Conservation (phyloP, 805 yeast species). For the Teunomyces kruisii region DNA sequence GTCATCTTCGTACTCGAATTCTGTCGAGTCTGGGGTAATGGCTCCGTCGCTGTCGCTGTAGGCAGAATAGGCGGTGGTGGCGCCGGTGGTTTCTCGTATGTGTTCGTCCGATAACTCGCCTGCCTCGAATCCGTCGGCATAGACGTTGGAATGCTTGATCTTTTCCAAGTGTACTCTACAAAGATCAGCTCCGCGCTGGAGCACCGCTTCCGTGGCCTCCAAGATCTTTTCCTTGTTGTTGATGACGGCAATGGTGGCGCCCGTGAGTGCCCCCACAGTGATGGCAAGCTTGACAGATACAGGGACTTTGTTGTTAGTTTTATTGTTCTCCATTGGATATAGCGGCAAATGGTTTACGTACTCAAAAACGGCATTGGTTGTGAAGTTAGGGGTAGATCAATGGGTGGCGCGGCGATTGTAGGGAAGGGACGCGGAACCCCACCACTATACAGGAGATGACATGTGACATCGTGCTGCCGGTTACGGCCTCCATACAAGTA, state of each 20-base stretch:
- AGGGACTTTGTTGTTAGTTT: slow-evolving; percentile 24
- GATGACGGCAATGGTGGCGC: slow-evolving; percentile 33
- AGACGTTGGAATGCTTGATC: slow-evolving; percentile 15
- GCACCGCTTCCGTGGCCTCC: slow-evolving; percentile 27
- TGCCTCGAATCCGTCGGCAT: slow-evolving; percentile 18
- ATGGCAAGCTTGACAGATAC: slow-evolving; percentile 32
- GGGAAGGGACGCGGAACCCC: not conserved
- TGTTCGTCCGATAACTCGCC: slow-evolving; percentile 6
- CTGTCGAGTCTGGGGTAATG: slow-evolving; percentile 1
- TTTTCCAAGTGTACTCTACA: slow-evolving; percentile 19
- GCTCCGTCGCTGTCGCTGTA: slow-evolving; percentile 1
- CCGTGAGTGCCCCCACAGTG: slow-evolving; percentile 32
- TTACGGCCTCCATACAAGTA: no score
- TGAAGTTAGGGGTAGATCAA: not conserved
- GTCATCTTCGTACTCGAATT: not conserved
- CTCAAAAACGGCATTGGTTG: not conserved
- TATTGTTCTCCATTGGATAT: not conserved
- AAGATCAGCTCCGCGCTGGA: slow-evolving; percentile 31
- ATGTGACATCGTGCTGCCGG: no score
- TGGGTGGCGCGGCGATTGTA: not conserved
- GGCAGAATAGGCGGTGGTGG: not conserved
- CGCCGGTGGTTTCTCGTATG: not conserved
- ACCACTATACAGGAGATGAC: no score
- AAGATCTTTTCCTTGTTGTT: slow-evolving; percentile 28
- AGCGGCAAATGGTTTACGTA: not conserved